Evolutionary conservation across 2,329 filamentous ascomycete genomes (phyloP), one percentile per base, ranked within the genome.

Genomic region (Monosporascus sp.): DNA sequence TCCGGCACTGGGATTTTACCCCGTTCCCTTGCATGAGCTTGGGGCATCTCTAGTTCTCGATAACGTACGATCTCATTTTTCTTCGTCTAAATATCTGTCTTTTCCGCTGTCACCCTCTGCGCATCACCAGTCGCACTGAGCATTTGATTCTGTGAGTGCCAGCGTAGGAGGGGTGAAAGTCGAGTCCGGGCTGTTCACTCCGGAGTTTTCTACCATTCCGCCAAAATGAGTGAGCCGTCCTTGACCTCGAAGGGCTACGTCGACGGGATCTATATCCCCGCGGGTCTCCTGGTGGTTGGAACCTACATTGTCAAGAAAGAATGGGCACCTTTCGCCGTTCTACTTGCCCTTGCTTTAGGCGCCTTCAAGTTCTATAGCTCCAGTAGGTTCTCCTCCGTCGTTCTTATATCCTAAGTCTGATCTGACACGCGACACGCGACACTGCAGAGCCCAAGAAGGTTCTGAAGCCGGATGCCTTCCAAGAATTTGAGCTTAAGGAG

Each of bases 401-500:
- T 48, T 43, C 45, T 25, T 31, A 44, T 49, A n/a, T 47, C 22
- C n/a, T 9, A 15, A 49, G 15, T 45, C 31, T 49, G 8, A 48
- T 51, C 63, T 67, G 52, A 64, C 49, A 20, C 48, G 50, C 43
- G 52, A 64, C 49, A 20, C 48, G 50, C 43, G n/a, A 7, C 43
- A 43, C 22, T 53, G 27, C 70, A 91, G 90, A 85, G 69, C 79
- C 85, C 58, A 84, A 87, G 71, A 91, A 89, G 73, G 86, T 94
- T 59, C 83, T 99, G 63, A 93, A 93, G 76, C 90, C 92, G 35
- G 84, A 86, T 62, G 80, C 81, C 49, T 97, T 96, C 82, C 91
- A 97, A 71, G 83, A 96, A 54, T 97, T 97, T 69, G 87, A 90
- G 70, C 86, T 99, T 63, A 87, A 88, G 72, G 90, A 97, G 74